Base-by-base conservation (phyloP, 2,329 filamentous ascomycete species). In the Fusarium algeriense region DNA sequence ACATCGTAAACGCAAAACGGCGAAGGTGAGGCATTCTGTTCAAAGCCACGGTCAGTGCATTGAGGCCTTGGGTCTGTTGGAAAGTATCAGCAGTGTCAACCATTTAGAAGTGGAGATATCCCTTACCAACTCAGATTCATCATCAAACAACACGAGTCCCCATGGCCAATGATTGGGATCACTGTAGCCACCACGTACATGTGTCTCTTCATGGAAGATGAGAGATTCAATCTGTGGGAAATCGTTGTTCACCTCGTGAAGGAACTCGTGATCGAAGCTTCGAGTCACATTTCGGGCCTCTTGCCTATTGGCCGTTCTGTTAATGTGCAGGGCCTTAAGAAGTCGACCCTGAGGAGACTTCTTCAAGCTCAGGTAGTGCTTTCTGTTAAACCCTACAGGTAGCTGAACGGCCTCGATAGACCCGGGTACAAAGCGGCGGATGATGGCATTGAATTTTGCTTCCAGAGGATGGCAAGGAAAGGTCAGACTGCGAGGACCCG, bases 351-450 rank as follows among this genome's bases (percentile, higher is more conserved):
- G 12, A 13, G 13, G 4, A 30, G 17, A 28, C 15, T 7, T 2
- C 10, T 1, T 15, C 10, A 56, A 15, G 20, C 17, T 17, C 1
- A 6, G n/a, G n/a, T n/a, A n/a, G n/a, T n/a, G n/a, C n/a, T n/a
- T n/a, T n/a, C n/a, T n/a, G n/a, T n/a, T n/a, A n/a, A n/a, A n/a
- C n/a, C n/a, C n/a, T n/a, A n/a, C n/a, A n/a, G n/a, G n/a, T n/a
- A n/a, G 6, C 6, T 28, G 40, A 28, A 56, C 40, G 6, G 53
- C 40, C 1, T 34, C 17, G 5, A 45, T 40, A 14, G 17, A 6
- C 5, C 3, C 9, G 2, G 30, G 17, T 0, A 1, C 0, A 2
- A 35, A 55, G 12, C 20, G 2, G 1, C 17, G 20, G 4, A 55
- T 7, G 14, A 55, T 6, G 3, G 53, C 30, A 10, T 26, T 44